Conservation (phyloP, 257 asterid species). For the Scutellaria galericulata region DNA sequence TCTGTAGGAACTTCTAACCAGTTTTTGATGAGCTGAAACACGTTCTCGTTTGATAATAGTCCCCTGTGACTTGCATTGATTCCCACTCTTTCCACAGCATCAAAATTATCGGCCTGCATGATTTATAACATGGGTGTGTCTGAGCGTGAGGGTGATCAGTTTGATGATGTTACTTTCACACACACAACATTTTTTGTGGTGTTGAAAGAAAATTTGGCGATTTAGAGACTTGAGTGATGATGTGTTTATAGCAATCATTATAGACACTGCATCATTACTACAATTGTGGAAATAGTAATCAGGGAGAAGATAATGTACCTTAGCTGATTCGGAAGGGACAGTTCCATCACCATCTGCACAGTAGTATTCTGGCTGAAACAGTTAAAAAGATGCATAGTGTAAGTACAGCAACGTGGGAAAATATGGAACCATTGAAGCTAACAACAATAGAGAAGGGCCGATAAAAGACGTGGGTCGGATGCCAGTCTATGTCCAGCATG, state of each 20-base stretch:
- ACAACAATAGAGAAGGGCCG: not conserved
- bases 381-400: not conserved
- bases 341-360: constrained; percentile 94
- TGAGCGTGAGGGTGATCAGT: not conserved
- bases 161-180: not conserved
- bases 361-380: constrained; percentile 76
- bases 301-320: constrained; percentile 43
- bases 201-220: not conserved
- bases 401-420: not conserved
- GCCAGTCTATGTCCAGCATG: not conserved
- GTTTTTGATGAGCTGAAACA: constrained; percentile 55
- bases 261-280: not conserved
- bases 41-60: constrained; percentile 54
- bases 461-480: not conserved
- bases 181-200: not conserved
- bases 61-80: constrained; percentile 65
- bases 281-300: constrained; percentile 12
- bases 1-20: constrained; percentile 64
- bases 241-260: too few relatives aligned
- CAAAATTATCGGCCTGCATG: constrained; percentile 72
- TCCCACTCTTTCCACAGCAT: constrained; percentile 82
- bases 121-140: not conserved
- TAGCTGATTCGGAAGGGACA: constrained; percentile 87
- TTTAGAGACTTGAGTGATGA: not conserved
- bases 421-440: not conserved